These are phyloP conservation scores for Tulasnella sp. DNA, from an alignment of 768 basidiomycete genomes.

Conservation along the genomic window DNA sequence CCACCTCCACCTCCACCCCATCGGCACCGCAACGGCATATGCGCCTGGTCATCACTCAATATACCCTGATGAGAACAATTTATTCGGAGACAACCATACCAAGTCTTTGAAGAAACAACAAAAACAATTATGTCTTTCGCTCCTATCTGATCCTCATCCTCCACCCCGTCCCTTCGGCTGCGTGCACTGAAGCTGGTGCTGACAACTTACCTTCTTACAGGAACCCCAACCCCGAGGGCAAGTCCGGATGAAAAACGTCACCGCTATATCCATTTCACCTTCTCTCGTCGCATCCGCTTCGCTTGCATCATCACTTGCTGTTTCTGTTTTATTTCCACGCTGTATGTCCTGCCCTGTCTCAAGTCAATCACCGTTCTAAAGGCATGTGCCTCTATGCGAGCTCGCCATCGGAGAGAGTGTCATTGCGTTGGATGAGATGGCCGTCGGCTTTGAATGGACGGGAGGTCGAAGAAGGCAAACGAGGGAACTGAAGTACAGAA, in stretches of 20 bases:
- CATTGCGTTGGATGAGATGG: background rate
- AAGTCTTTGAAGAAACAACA: conserved; percentile 77
- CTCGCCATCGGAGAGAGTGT: background rate
- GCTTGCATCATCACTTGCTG: conserved; percentile 10
- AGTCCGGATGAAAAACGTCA: conserved; percentile 19
- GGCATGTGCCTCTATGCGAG: background rate
- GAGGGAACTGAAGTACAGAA: background rate
- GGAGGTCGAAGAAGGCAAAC: background rate
- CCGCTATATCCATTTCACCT: background rate
- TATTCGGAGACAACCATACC: conserved; percentile 90
- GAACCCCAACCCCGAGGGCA: conserved; percentile 59
- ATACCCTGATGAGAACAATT: conserved; percentile 56
- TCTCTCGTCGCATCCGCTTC: conserved; percentile 12
- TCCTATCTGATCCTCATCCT: conserved; percentile 80
- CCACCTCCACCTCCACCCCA: background rate
- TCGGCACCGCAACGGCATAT: background rate
- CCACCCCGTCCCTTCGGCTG: conserved; percentile 29
- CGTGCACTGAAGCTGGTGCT: conserved; percentile 14
- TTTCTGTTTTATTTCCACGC: conserved; percentile 7
- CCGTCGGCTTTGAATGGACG: background rate
- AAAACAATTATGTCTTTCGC: conserved; percentile 94
- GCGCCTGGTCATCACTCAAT: background rate
- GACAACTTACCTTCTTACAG: conserved; percentile 40
- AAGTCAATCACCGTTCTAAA: conserved; percentile 9
- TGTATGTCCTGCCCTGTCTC: conserved; percentile 16